Base-by-base conservation (phyloP, 257 asterid genomes). In the Galeopsis tetrahit region DNA sequence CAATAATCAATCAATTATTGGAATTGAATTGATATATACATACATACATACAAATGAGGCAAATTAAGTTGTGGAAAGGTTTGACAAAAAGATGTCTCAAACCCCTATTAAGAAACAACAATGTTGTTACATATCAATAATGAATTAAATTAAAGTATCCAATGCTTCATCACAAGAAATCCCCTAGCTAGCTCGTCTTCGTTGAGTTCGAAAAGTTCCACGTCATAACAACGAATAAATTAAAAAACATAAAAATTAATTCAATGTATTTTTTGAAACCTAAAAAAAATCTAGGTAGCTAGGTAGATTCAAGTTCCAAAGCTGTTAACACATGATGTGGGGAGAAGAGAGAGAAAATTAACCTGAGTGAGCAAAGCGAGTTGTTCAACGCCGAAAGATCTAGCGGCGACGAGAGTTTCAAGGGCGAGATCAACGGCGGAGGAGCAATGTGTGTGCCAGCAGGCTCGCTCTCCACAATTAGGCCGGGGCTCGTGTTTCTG, bases 381-480 rank as follows among this genome's bases (percentile, higher is more conserved):
- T 43, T 89, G 95, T 73, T 91, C 97, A 2, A 91, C 96, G 0
- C 97, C 97, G 33, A 91, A 91, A 38, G 93, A 91, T 91, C 97
- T 87, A 72, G 97, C 96, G 89, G 97, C 96, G 6, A 89, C 71
- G 46, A 91, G 92, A 0, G 88, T 89, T 4, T 91, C 96, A 8
- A 91, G 80, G 35, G 97, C 97, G 42, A 91, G 92, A 87, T 91
- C 97, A 64, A 91, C 90, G 87, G 97, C 97, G 44, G 97, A 87
- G 82, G 97, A 71, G 87, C 97, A 91, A 86, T 91, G 96, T 35
- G 97, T 89, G 61, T 91, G 97, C 93, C 97, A 91, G 77, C 97
- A 91, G 0, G 84, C 87, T 42, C 97, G 78, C 68, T 91, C 97
- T 0, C 95, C 96, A 61, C 97, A 91, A 74, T 91, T 86, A 59